Base-by-base conservation (phyloP, 164 flowering plant species). In the Euptelea pleiosperma region DNA sequence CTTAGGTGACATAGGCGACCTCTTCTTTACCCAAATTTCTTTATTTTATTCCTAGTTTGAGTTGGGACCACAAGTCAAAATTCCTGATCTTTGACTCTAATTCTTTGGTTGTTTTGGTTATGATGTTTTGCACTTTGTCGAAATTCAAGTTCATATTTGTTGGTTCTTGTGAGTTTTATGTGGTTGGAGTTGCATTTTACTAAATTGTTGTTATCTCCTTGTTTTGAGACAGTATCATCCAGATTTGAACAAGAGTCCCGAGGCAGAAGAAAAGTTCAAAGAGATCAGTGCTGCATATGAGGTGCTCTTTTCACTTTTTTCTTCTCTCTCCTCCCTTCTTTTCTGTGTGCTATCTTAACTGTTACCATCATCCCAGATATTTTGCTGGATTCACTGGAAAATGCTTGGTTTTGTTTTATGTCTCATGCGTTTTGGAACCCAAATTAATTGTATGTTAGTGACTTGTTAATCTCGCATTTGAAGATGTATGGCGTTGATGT, bases 231-330 rank as follows among this genome's bases (percentile, higher is more conserved):
- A 90, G 99, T 90, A 84, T 73, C 99, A 93, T 83, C 99, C 99
- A 15, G 99, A 93, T 76, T 63, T 86, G 83, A 93, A 82, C 78
- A 93, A 81, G 75, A 73, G 67, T 37, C 79, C 87, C 54, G 95
- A 84, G 33, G 81, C 97, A 6, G 99, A 90, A 70, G 97, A 93
- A 26, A 90, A 85, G 74, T 93, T 93, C 72, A 93, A 93, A 67
- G 89, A 90, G 78, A 90, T 93, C n/a, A 80, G 88, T 75, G 86
- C 95, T 39, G 99, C 99, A 21, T 93, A 93, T 73, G 99, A 93
- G 99, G 99, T 93, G 73, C 29, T 58, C 16, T 28, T 58, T 54
- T 12, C n/a, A n/a, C 29, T 28, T 19, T 41, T 51, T 24, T 43
- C 14, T 28, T 35, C 34, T 29, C 15, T 11, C 19, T 43, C n/a